A percentile compares a stretch with the other conserved stretches of the same genome.
Evolutionary conservation across 345 rosid species (phyloP).

Genomic region (Turritis glabra): DNA sequence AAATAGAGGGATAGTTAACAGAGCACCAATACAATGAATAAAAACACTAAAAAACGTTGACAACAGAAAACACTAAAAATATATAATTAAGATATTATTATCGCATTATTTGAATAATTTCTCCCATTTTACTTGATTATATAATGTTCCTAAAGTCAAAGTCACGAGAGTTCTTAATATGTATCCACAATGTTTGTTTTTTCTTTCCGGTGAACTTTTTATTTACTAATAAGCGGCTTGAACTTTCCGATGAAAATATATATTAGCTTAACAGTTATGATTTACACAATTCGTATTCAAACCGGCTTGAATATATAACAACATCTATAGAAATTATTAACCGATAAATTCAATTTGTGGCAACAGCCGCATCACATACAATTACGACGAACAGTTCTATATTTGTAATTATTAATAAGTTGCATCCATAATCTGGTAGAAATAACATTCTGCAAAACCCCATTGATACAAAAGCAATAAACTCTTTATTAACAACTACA

Average conservation of each 20-base stretch:
- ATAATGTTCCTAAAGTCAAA: slow-evolving; percentile 10
- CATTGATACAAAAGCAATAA: neutral
- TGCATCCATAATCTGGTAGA: neutral
- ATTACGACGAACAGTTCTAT: too few species aligned
- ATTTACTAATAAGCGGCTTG: too few species aligned
- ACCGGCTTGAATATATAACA: neutral
- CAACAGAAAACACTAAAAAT: neutral
- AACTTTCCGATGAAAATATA: too few species aligned
- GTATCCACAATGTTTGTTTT: neutral
- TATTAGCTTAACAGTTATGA: neutral
- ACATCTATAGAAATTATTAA: neutral
- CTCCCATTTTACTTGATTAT: slow-evolving; percentile 9
- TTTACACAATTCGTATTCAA: neutral
- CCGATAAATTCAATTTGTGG: neutral
- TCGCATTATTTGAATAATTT: neutral
- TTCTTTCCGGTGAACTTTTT: neutral
- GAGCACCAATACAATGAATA: slow-evolving; percentile 1
- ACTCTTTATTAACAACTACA: neutral
- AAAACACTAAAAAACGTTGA: neutral
- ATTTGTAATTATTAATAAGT: neutral
- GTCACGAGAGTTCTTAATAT: neutral
- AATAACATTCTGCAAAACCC: neutral
- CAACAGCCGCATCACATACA: too few species aligned
- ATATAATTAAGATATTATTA: neutral
- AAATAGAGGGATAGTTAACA: neutral